Base-by-base conservation (phyloP, 441 rosid genomes). In the Euphorbia corollata region DNA sequence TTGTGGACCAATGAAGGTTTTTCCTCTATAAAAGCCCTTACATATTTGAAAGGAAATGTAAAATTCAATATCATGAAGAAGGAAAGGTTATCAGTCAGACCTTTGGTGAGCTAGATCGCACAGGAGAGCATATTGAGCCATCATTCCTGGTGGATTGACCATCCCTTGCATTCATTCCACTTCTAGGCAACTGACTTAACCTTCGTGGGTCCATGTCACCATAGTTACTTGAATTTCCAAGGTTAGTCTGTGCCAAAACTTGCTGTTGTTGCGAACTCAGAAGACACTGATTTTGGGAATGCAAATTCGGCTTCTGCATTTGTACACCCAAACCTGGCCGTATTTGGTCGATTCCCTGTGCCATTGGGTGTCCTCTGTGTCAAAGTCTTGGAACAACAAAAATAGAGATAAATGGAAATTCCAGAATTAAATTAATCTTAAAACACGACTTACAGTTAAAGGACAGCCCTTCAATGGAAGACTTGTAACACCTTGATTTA, bases 401-500 rank as follows among this genome's bases (percentile, higher is more conserved):
- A 47, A 39, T 20, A 61, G 59, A 63, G 23, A 64, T 48, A 16
- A 47, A 55, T 3, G 11, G 11, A 59, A 71, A 20, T 73, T 36
- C 39, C 10, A 64, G 19, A 23, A 63, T 24, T 2, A 23, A 10
- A 55, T 22, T 10, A 55, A 64, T 64, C 60, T 24, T 16, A 69
- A 50, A 66, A 48, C 45, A 60, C 19, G 69, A 82, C 89, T 82
- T 80, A 85, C 89, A 55, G 86, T 82, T 59, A 85, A 74, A 68
- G 92, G 92, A 89, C 87, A 87, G 20, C 89, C 92, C 80, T 84
- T 85, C 68, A 85, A 74, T 32, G 89, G 92, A 76, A 87, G 83
- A 71, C 82, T 77, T 47, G 83, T 66, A 39, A 78, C 80, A 57
- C 91, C 84, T 69, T 76, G 91, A 74, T 77, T 83, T 57, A 78